phyloP scores from a whole-genome alignment of 495 filamentous ascomycete species.

The Penicillium waksmanii region DNA sequence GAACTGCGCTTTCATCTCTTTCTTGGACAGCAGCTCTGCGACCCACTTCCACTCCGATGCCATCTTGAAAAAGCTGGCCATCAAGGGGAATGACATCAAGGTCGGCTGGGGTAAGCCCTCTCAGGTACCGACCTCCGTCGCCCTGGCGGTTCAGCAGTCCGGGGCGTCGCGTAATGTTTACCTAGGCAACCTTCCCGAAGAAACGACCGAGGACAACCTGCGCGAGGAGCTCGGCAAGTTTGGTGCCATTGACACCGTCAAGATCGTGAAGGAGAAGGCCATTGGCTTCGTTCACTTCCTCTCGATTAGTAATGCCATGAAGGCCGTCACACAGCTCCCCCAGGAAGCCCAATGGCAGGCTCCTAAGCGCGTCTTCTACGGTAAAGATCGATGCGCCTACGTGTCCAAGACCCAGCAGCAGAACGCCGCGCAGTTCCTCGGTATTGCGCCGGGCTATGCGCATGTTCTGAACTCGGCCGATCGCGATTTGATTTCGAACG shows the following conservation, averaged over 20 bases:
- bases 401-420: constrained; percentile 99
- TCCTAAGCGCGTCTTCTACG: constrained; percentile 94
- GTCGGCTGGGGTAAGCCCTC: constrained; percentile 99
- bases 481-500: constrained; percentile 92
- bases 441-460: constrained; percentile 96
- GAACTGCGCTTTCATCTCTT: constrained; percentile 99
- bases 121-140: constrained; percentile 95
- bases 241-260: constrained; percentile 93
- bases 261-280: constrained; percentile 96
- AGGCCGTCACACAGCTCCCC: constrained; percentile 95
- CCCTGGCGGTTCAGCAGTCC: constrained; percentile 93
- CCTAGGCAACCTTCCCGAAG: constrained; percentile 89
- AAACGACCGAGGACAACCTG: constrained; percentile 86
- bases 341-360: constrained; percentile 97
- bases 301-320: constrained; percentile 97
- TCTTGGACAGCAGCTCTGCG: constrained; percentile 93
- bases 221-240: constrained; percentile 97
- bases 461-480: constrained; percentile 95
- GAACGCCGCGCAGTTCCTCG: constrained; percentile 97
- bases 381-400: constrained; percentile 97
- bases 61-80: constrained; percentile 97
- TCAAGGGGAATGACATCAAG: constrained; percentile 98
- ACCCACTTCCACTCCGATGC: constrained; percentile 99
- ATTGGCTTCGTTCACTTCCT: constrained; percentile 99
- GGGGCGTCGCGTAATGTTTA: constrained; percentile 99